Conservation (phyloP, 2,329 filamentous ascomycete species). For the Pleomassaria siparia region DNA sequence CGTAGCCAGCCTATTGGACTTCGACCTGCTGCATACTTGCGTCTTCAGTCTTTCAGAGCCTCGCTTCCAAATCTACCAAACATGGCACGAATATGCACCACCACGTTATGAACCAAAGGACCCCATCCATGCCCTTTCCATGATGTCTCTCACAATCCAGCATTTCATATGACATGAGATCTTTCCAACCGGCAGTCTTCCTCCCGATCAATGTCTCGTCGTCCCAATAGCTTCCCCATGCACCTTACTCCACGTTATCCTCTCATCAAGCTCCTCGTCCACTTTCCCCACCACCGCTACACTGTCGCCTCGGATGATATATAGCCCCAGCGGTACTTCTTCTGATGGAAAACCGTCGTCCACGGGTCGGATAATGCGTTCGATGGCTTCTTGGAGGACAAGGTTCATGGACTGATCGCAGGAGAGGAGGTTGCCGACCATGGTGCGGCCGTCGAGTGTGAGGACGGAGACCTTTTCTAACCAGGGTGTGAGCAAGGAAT, state of each 20-base stretch:
- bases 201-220: constrained; percentile 67
- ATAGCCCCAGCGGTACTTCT: constrained; percentile 81
- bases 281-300: constrained; percentile 88
- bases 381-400: constrained; percentile 78
- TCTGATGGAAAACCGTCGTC: constrained; percentile 82
- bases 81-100: neutral
- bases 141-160: too few relatives aligned
- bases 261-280: constrained; percentile 83
- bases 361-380: constrained; percentile 83
- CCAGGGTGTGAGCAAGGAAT: neutral
- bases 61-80: neutral
- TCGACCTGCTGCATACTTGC: neutral
- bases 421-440: constrained; percentile 73
- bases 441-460: constrained; percentile 86
- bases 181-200: neutral
- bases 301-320: constrained; percentile 91
- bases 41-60: neutral
- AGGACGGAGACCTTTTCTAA: constrained; percentile 89
- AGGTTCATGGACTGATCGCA: constrained; percentile 93
- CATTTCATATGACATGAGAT: neutral
- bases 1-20: neutral
- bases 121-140: too few relatives aligned
- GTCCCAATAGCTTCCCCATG: constrained; percentile 79
- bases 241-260: constrained; percentile 92
- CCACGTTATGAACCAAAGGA: too few relatives aligned